A percentile compares a stretch with the other conserved stretches of the same genome.
Conservation (phyloP, 2,329 filamentous ascomycete species). For the Colletotrichum sp. region DNA sequence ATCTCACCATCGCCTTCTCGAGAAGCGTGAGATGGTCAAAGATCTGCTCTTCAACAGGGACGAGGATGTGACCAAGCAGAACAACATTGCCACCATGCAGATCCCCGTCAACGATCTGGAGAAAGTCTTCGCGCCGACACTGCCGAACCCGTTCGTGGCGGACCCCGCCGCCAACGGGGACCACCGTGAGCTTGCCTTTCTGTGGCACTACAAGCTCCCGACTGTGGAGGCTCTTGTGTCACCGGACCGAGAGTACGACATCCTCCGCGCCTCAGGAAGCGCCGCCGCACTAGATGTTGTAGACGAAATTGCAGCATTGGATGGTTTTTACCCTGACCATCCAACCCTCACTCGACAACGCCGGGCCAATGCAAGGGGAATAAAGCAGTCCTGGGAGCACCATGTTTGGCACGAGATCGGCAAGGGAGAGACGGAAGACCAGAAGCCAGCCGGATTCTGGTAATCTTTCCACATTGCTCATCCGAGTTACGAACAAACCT, state of each 20-base stretch:
- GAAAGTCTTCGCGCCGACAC: neutral
- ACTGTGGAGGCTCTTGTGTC: neutral
- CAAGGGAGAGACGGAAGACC: neutral
- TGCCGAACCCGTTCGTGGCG: neutral
- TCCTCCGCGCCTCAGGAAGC: neutral
- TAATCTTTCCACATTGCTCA: neutral
- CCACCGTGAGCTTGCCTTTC: neutral
- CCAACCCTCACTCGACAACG: neutral
- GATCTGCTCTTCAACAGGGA: neutral
- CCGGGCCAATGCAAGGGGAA: neutral
- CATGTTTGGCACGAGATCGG: neutral
- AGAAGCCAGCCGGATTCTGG: neutral
- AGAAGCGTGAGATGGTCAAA: neutral
- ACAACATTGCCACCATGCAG: neutral
- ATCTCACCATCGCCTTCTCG: neutral
- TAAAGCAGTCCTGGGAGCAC: neutral
- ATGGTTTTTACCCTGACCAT: neutral
- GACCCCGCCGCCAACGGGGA: neutral
- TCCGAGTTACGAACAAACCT: neutral
- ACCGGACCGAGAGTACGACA: neutral
- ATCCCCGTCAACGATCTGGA: neutral
- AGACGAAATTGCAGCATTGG: neutral
- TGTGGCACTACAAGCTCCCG: neutral
- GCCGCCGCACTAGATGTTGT: neutral
- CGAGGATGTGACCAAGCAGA: neutral